Evolutionary conservation across 371 early-diverging fungal genomes (phyloP).

Genomic region (Syncephalastrum contaminatum): DNA sequence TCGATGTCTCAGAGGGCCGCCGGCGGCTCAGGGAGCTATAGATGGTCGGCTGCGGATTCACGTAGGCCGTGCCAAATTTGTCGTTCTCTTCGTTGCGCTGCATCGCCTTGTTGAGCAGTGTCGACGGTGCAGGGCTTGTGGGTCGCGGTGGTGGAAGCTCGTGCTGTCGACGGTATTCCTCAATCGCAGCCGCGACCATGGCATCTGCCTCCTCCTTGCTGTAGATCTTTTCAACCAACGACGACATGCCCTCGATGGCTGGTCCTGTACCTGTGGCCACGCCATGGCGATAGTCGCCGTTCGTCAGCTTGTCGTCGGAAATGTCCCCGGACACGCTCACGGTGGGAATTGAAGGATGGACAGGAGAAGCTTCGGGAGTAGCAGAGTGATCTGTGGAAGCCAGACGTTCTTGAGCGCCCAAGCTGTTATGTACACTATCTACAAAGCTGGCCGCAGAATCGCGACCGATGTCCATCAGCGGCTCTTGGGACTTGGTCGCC

Average conservation of each 20-base stretch:
- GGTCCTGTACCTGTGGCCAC: no score
- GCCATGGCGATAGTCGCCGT: no score
- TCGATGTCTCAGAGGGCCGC: constrained; percentile 22
- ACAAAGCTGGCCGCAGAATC: no score
- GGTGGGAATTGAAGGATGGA: no score
- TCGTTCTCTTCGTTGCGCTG: constrained; percentile 2
- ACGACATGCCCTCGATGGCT: not conserved
- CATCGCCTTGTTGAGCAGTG: constrained; percentile 17
- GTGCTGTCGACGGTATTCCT: constrained; percentile 8
- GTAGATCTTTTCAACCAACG: constrained; percentile 1
- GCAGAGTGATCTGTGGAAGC: no score
- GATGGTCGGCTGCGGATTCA: constrained; percentile 8
- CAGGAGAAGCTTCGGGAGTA: no score
- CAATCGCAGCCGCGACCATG: constrained; percentile 11
- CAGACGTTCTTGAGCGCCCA: no score
- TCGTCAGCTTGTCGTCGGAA: no score
- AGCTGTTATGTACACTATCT: no score
- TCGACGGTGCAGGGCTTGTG: constrained; percentile 27
- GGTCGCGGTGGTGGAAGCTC: constrained; percentile 25
- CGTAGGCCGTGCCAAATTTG: constrained; percentile 13
- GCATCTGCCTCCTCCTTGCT: constrained; percentile 15
- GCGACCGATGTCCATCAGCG: no score
- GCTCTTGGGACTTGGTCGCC: no score
- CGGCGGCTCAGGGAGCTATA: constrained; percentile 5
- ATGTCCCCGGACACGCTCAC: no score